Base-by-base conservation (phyloP, 257 asterid species). In the Solanum bulbocastanum region DNA sequence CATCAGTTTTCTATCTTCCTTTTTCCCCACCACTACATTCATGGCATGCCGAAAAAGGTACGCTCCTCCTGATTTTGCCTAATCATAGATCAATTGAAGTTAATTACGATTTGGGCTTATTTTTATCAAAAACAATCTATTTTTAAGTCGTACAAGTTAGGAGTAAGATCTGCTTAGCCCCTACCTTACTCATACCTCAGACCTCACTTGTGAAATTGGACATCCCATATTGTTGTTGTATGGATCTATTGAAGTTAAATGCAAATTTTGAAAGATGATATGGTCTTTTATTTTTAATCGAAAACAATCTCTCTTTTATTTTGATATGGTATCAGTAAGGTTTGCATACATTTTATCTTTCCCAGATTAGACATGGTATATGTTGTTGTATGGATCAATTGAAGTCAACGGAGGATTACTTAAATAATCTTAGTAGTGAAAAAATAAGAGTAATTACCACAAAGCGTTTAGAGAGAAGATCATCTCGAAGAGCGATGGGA, bases 381-480 rank as follows among this genome's bases (percentile, higher is more conserved):
- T 52, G 10, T 52, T 18, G 10, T 52, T 52, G 4, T 58, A 22
- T 58, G 68, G 68, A 58, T 58, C 68, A 60, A 60, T 22, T 60
- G 68, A 60, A 60, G 68, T 60, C 27, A 22, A 22, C n/a, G 68
- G 68, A 60, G 27, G 10, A 9, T 60, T 60, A 22, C 13, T 22
- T 60, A 60, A 62, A 62, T 62, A 62, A 23, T 58, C 12, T 15
- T 49, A 49, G 22, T 49, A 20, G 11, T 20, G 25, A 82, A 11
- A n/a, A 14, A 13, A 27, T 72, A 2, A 66, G 36, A 13, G 35
- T 5, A 16, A 73, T 86, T 27, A 94, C 98, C 93, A 15, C 2
- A 36, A 78, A 92, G 1, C 33, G 3, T 83, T 92, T 93, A 75
- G 98, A 93, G 58, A 91, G 86, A 58, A 94, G 93, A 86, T 94